These are phyloP conservation scores for Lathyrus aphaca DNA, from an alignment of 306 rosid genomes.

Conservation along the genomic window DNA sequence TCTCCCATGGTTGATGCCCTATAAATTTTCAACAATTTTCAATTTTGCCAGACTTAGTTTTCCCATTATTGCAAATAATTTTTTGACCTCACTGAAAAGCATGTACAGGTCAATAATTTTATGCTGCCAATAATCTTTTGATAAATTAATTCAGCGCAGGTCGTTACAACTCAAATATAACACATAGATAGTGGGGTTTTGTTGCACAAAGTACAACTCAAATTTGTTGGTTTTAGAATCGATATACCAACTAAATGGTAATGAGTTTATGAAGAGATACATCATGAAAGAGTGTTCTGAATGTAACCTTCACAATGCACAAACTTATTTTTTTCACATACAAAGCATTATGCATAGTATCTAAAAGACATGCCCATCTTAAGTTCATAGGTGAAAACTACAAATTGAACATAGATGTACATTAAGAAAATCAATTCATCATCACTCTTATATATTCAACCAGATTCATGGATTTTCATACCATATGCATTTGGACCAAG, in stretches of 20 bases:
- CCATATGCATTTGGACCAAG: not conserved
- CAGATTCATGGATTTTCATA: no score
- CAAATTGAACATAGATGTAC: not conserved
- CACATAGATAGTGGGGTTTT: not conserved
- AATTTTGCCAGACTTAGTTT: slow-evolving; percentile 7
- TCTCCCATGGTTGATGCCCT: not conserved
- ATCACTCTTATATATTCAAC: no score
- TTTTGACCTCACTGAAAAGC: slow-evolving; percentile 9
- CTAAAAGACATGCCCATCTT: slow-evolving; percentile 15
- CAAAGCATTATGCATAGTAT: slow-evolving; percentile 2
- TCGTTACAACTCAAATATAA: not conserved
- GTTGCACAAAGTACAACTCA: slow-evolving; percentile 15
- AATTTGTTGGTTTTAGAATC: slow-evolving; percentile 22
- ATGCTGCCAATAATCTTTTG: not conserved
- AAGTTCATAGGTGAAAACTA: not conserved
- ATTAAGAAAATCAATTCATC: no score
- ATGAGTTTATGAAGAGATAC: slow-evolving; percentile 5
- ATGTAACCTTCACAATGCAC: slow-evolving; percentile 72
- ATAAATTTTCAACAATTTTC: slow-evolving; percentile 12
- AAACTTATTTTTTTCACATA: no score
- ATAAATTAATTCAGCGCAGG: slow-evolving; percentile 28
- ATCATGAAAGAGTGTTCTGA: slow-evolving; percentile 79
- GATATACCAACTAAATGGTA: slow-evolving; percentile 22
- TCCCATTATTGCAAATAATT: not conserved
- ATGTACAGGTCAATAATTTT: slow-evolving; percentile 39